Percentiles rank a stretch among this genome's conserved stretches.
phyloP scores from a whole-genome alignment of 2,329 filamentous ascomycete species.

The Ramichloridium luteum region DNA sequence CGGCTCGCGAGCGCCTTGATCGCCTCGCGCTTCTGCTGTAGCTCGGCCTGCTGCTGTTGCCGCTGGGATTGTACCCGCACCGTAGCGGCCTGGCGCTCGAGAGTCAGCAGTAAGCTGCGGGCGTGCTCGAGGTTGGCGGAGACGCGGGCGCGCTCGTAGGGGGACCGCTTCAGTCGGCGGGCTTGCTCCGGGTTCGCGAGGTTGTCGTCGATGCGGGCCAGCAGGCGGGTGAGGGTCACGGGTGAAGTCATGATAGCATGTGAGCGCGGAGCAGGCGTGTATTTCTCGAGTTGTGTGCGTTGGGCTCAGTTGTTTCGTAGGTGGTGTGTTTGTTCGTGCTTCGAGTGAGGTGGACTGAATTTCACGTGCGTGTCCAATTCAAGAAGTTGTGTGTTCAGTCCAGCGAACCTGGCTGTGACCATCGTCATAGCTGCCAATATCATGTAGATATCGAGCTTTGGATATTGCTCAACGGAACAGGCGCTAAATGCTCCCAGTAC shows the following conservation, averaged over 20 bases:
- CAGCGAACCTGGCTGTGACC: too few species aligned
- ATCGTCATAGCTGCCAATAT: too few species aligned
- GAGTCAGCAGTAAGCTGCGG: constrained; percentile 52
- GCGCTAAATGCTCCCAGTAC: too few species aligned
- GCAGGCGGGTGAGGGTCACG: constrained; percentile 44
- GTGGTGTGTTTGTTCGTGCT: too few species aligned
- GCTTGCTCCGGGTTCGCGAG: constrained; percentile 46
- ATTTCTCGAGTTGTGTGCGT: too few species aligned
- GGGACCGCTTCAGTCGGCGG: constrained; percentile 41
- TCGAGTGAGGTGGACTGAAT: too few species aligned
- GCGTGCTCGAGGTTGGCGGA: constrained; percentile 59
- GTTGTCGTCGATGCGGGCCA: constrained; percentile 52
- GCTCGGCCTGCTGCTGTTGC: constrained; percentile 49
- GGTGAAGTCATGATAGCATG: constrained; percentile 12
- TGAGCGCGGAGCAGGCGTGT: too few species aligned
- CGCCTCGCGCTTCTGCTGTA: constrained; percentile 52
- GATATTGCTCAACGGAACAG: too few species aligned
- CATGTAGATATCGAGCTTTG: too few species aligned
- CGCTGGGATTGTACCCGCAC: constrained; percentile 47
- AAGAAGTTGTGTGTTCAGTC: too few species aligned
- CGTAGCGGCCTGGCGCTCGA: constrained; percentile 56
- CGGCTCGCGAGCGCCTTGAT: constrained; percentile 55
- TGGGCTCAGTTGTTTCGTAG: too few species aligned
- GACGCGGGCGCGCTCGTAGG: constrained; percentile 53
- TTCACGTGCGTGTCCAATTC: too few species aligned